Base-by-base conservation (phyloP, 1,284 basidiomycete species). In the Rhodotorula mucilaginosa region DNA sequence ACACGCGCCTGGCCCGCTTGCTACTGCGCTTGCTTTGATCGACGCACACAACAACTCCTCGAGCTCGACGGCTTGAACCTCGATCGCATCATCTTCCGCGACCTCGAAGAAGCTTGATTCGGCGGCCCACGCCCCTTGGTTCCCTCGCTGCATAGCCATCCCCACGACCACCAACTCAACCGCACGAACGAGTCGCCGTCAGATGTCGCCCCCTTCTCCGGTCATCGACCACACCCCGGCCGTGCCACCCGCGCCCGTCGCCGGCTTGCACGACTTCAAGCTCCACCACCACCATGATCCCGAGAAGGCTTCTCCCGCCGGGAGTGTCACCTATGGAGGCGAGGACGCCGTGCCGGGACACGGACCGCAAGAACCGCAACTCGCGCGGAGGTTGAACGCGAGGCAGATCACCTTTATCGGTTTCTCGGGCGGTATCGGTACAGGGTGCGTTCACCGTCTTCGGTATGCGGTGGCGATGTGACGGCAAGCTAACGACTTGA, bases 331-430 rank as follows among this genome's bases (percentile, higher is more conserved):
- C 13, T 46, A 64, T 29, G 54, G 62, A 39, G 52, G 39, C 16
- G 62, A 56, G 26, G 52, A 61, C 31, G 54, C 54, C 46, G 23
- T 21, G 23, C 46, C 44, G 6, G 58, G 58, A 26, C 58, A 60
- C 13, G 44, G 16, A 29, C 13, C 19, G 12, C 44, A 39, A 51
- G 44, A 47, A 46, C 39, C 58, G 51, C 48, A 51, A 39, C 67
- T 66, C 6, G 48, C 67, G 34, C 62, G 72, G 5, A 29, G 59
- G 10, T 44, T 73, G 16, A 70, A 39, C 4, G 46, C 68, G 13
- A 39, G 68, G 19, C 72, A 73, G 31, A 73, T 73, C 51, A 68
- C 68, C n/a, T 70, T 69, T 58, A 73, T 73, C 44, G 72, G 72
- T 46, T 65, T 70, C 59, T 60, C 58, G n/a, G 62, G 62, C 19